Percentiles rank a stretch among this genome's conserved stretches.
Conservation (phyloP, 2,329 filamentous ascomycete genomes). For the Aspergillus novoparasiticus region DNA sequence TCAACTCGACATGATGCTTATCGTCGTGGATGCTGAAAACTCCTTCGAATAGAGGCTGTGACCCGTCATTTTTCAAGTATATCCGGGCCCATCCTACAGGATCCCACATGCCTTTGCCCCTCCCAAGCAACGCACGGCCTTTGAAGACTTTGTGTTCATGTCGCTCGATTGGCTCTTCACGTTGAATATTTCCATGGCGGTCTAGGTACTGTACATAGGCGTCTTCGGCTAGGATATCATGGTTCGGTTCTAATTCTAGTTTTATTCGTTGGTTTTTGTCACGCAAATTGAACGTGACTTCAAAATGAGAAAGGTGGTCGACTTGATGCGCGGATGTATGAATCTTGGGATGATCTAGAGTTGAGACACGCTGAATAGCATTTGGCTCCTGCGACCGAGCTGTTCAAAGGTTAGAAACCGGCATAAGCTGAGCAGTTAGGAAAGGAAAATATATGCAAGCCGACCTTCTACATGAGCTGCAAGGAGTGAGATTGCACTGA, state of each 20-base stretch:
- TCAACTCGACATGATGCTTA: slow-evolving; percentile 83
- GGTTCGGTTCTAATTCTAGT: slow-evolving; percentile 82
- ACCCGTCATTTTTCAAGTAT: slow-evolving; percentile 74
- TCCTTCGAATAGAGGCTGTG: slow-evolving; percentile 81
- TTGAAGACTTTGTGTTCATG: slow-evolving; percentile 80
- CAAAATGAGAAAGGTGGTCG: slow-evolving; percentile 79
- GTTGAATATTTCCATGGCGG: slow-evolving; percentile 67
- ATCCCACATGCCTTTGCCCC: slow-evolving; percentile 68
- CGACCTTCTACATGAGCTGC: slow-evolving; percentile 18
- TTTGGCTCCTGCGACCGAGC: slow-evolving; percentile 75
- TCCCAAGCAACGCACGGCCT: slow-evolving; percentile 72
- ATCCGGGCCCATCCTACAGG: slow-evolving; percentile 87
- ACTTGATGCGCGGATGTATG: slow-evolving; percentile 77
- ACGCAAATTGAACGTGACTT: slow-evolving; percentile 77
- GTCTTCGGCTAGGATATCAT: slow-evolving; percentile 80
- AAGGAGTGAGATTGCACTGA: slow-evolving; percentile 29
- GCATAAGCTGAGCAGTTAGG: background rate
- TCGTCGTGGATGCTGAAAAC: slow-evolving; percentile 80
- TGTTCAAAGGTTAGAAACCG: slow-evolving; percentile 29
- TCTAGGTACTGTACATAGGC: slow-evolving; percentile 74
- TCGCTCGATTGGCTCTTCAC: slow-evolving; percentile 71
- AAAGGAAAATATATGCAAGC: background rate
- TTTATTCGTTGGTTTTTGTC: slow-evolving; percentile 70
- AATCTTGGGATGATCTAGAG: slow-evolving; percentile 74
- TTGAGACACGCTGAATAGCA: slow-evolving; percentile 72